Evolutionary conservation across 257 asterid species (phyloP).

Genomic region (Cinchona pubescens): DNA sequence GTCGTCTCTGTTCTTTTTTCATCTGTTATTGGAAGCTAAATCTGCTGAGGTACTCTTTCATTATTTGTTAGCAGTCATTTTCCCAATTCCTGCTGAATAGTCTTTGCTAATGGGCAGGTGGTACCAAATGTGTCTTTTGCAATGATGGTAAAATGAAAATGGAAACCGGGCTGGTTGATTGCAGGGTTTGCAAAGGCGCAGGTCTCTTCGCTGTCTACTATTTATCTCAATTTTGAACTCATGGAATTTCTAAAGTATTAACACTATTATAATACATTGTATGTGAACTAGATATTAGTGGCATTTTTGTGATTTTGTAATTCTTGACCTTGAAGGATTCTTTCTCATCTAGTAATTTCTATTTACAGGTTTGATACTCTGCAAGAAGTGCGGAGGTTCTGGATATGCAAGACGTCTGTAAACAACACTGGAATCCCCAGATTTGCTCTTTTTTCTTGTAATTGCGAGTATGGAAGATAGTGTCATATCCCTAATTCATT

Average conservation of each 20-base stretch:
- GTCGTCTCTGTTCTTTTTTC: no score
- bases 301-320: not conserved
- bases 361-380: conserved; percentile 65
- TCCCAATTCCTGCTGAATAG: not conserved
- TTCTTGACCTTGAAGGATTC: no score
- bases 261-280: not conserved
- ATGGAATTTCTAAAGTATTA: not conserved
- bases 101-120: conserved; percentile 50
- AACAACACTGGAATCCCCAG: conserved; percentile 14
- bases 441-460: conserved; percentile 12
- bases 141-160: conserved; percentile 84
- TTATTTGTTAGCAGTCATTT: not conserved
- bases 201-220: conserved; percentile 32
- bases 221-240: not conserved
- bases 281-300: not conserved
- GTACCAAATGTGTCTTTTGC: conserved; percentile 92
- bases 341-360: not conserved
- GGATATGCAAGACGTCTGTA: conserved; percentile 83
- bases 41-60: not conserved
- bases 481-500: conserved; percentile 26
- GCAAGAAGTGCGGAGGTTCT: conserved; percentile 94
- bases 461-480: conserved; percentile 19
- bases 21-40: not conserved
- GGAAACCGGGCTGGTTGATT: conserved; percentile 70
- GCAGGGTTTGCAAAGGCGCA: conserved; percentile 97